Base-by-base conservation (phyloP, 345 rosid species). In the Eucalyptus dawsonii region DNA sequence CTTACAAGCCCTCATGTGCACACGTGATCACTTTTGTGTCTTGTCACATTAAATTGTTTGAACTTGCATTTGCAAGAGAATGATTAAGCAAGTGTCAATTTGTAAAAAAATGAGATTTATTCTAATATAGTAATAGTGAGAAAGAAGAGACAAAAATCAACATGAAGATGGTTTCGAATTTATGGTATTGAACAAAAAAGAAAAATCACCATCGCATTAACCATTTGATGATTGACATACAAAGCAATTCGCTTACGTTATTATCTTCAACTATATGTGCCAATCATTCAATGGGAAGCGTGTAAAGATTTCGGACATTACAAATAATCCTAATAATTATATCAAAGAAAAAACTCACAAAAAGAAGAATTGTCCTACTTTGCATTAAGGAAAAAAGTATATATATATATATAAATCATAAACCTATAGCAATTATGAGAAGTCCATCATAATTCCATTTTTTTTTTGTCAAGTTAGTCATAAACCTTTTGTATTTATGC, bases 361-460 rank as follows among this genome's bases (percentile, higher is more conserved):
- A 19, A 31, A 65, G 9, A 69, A 69, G 11, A 69, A 29, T 62
- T 62, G 72, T 65, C 34, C 34, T n/a, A n/a, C 80, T 67, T 67
- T 67, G 22, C 51, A 31, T 67, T 16, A 16, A 67, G 22, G 11
- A 12, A 10, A 56, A 56, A 56, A 22, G 2, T 21, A 42, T 44
- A 42, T 42, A 21, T 8, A 54, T 19, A 54, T 54, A 54, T 19
- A 54, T 4, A 49, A 54, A 21, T 9, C 27, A 22, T 56, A 56
- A 56, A 56, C 12, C 12, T 56, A 56, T 56, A 21, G 12, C 1
- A 22, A 56, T 56, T 2, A 21, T 56, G 62, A 56, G 29, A 56
- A 56, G 3, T 56, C 27, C 0, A 0, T 56, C 1, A 4, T 22
- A 56, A 56, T 9, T 56, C 1, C 3, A 1, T 2, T 56, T 22